Conservation (phyloP, 768 basidiomycete species). For the Termitomyces sp. region DNA sequence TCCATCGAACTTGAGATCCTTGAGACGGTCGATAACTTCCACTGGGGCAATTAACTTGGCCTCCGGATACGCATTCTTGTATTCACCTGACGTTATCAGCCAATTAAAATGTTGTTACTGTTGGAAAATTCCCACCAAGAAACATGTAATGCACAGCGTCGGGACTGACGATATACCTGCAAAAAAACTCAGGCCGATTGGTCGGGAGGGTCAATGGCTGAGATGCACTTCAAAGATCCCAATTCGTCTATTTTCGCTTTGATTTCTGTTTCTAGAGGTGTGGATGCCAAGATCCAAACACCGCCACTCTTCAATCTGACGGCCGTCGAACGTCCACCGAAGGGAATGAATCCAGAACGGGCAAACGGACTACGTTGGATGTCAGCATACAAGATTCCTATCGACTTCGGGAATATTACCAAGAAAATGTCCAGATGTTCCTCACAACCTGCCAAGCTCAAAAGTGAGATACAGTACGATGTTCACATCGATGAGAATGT, state of each 20-base stretch:
- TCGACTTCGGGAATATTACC: constrained; percentile 26
- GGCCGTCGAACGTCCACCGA: constrained; percentile 78
- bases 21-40: constrained; percentile 42
- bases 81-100: constrained; percentile 33
- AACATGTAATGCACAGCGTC: constrained; percentile 54
- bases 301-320: constrained; percentile 57
- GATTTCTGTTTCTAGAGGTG: constrained; percentile 58
- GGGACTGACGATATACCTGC: constrained; percentile 50
- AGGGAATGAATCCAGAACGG: constrained; percentile 57
- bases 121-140: constrained; percentile 30
- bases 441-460: constrained; percentile 29
- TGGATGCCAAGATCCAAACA: constrained; percentile 76
- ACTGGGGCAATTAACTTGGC: constrained; percentile 64
- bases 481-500: constrained; percentile 1
- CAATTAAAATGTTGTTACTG: too few species aligned
- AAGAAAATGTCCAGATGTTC: constrained; percentile 57
- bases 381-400: not conserved
- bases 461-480: not conserved
- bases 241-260: constrained; percentile 53
- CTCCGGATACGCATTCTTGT: constrained; percentile 55
- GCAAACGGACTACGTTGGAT: constrained; percentile 45
- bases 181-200: not conserved
- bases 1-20: constrained; percentile 53
- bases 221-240: constrained; percentile 57
- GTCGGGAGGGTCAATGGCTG: not conserved